Percentiles rank a stretch among this genome's conserved stretches.
Conservation (phyloP, 2,329 filamentous ascomycete genomes). For the Sporothrix pallida region DNA sequence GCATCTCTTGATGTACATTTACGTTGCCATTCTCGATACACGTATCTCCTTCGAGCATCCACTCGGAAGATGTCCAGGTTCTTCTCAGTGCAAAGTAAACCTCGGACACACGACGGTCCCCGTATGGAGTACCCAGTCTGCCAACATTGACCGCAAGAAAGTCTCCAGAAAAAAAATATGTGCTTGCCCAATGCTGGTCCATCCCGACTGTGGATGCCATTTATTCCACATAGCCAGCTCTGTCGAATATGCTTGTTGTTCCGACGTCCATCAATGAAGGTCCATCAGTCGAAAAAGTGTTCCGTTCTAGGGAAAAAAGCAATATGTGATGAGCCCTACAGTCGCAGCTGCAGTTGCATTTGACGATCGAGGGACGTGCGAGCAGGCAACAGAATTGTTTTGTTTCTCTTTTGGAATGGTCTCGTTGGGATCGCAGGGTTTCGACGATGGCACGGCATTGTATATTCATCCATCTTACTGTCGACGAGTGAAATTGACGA, state of each 20-base stretch:
- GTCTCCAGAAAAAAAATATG: not conserved
- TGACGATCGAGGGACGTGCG: no score
- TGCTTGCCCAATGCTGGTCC: not conserved
- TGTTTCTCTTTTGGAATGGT: no score
- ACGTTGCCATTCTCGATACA: not conserved
- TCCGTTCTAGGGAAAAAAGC: no score
- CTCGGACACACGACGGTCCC: not conserved
- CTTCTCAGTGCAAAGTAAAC: not conserved
- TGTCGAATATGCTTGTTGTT: no score
- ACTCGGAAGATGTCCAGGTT: not conserved
- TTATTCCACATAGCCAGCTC: not conserved
- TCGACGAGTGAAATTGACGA: no score
- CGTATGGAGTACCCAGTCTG: not conserved
- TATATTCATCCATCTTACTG: no score
- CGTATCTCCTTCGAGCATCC: not conserved
- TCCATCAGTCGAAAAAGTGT: no score
- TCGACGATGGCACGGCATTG: no score
- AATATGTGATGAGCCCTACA: not conserved
- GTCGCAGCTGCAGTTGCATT: no score
- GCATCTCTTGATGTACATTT: not conserved
- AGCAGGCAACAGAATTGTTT: no score
- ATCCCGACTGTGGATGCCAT: not conserved
- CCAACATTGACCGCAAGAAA: no score
- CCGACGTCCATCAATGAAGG: not conserved
- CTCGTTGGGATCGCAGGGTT: no score